These are phyloP conservation scores for Ophiostoma ips DNA, from an alignment of 2,329 filamentous ascomycete species.

Conservation along the genomic window DNA sequence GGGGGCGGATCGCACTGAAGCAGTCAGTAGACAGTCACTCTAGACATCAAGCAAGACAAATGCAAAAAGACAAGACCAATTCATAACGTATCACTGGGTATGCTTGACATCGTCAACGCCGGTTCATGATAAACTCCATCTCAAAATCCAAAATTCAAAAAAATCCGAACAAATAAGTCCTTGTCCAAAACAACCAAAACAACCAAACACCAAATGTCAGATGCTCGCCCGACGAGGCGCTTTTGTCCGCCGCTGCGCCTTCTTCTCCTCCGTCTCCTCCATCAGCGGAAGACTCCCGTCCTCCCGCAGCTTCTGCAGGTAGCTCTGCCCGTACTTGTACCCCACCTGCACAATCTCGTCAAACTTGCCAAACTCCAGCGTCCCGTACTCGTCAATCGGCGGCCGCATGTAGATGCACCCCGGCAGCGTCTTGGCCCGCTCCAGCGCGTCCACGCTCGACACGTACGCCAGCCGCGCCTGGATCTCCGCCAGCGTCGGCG, in stretches of 20 bases:
- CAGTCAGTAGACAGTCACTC: background rate
- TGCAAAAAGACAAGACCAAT: background rate
- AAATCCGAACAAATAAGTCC: background rate
- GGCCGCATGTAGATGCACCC: conserved; percentile 96
- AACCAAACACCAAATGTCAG: too few relatives aligned
- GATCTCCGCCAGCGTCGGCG: conserved; percentile 88
- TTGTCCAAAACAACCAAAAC: too few relatives aligned
- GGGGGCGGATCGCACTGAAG: too few relatives aligned
- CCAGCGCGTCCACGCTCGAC: conserved; percentile 82
- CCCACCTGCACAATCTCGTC: conserved; percentile 91
- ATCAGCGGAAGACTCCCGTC: conserved; percentile 59
- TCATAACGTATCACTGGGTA: background rate
- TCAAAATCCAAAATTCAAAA: background rate
- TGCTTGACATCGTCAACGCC: background rate
- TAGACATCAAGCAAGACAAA: too few relatives aligned
- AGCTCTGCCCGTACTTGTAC: conserved; percentile 73
- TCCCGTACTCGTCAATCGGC: conserved; percentile 85
- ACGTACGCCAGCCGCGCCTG: conserved; percentile 92
- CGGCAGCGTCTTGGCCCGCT: conserved; percentile 78
- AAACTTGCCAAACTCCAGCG: conserved; percentile 92
- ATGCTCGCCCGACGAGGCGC: conserved; percentile 69
- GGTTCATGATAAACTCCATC: background rate
- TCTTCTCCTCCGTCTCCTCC: conserved; percentile 64
- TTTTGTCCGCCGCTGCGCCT: conserved; percentile 62
- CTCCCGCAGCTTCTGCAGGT: conserved; percentile 60